Conservation (phyloP, 2,329 filamentous ascomycete genomes). For the Pseudogymnoascus sp. region DNA sequence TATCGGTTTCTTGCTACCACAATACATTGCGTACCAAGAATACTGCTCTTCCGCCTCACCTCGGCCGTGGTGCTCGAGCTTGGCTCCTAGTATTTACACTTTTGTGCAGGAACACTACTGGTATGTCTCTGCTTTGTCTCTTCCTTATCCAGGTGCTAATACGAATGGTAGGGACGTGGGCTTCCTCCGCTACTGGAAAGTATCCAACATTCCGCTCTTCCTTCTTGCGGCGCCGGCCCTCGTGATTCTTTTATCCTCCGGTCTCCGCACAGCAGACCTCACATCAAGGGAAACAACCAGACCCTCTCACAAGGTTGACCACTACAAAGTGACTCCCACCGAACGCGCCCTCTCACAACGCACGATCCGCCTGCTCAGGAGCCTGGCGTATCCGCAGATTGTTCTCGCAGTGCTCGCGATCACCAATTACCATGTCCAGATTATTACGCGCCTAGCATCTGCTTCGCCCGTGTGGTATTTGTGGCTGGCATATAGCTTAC, state of each 20-base stretch:
- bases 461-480: conserved; percentile 87
- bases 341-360: background rate
- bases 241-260: conserved; percentile 57
- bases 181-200: conserved; percentile 83
- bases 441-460: conserved; percentile 81
- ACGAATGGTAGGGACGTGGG: conserved; percentile 65
- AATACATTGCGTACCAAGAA: conserved; percentile 63
- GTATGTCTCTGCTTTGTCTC: conserved; percentile 42
- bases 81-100: conserved; percentile 79
- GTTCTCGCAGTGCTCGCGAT: conserved; percentile 64
- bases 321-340: conserved; percentile 8
- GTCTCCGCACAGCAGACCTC: conserved; percentile 38
- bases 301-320: conserved; percentile 12
- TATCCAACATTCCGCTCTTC: conserved; percentile 81
- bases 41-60: conserved; percentile 50
- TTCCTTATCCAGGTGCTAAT: background rate
- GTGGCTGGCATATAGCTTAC: conserved; percentile 54
- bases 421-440: conserved; percentile 85
- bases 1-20: conserved; percentile 62
- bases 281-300: conserved; percentile 12
- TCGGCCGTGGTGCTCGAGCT: conserved; percentile 66
- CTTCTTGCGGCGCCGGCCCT: conserved; percentile 74
- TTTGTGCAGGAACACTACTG: conserved; percentile 90
- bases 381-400: conserved; percentile 64
- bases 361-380: conserved; percentile 20